These are phyloP conservation scores for Russula ochroleuca DNA, from an alignment of 768 basidiomycete genomes.

Conservation along the genomic window DNA sequence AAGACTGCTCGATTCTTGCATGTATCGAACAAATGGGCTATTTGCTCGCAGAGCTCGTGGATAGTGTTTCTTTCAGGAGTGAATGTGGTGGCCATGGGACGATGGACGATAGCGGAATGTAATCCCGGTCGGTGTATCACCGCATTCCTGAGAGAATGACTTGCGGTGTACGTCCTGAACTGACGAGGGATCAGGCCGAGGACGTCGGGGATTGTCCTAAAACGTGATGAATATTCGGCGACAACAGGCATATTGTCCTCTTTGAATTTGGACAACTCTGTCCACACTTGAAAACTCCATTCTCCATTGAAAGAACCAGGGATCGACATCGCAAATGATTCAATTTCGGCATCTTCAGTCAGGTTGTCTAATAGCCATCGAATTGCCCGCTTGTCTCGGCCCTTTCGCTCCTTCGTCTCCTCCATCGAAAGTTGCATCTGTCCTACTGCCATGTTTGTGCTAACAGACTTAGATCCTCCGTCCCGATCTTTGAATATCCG, in stretches of 20 bases:
- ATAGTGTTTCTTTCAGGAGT: background rate
- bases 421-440: constrained; percentile 16
- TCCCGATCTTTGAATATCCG: background rate
- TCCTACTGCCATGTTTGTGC: background rate
- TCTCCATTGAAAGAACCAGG: background rate
- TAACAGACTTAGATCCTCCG: background rate
- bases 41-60: background rate
- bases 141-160: too few relatives aligned
- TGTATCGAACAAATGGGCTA: background rate
- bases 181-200: too few relatives aligned
- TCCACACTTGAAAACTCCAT: background rate
- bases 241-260: too few relatives aligned
- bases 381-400: constrained; percentile 9
- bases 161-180: too few relatives aligned
- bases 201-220: too few relatives aligned
- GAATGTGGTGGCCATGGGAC: background rate
- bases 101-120: too few relatives aligned
- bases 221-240: too few relatives aligned
- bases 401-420: background rate
- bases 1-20: background rate
- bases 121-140: too few relatives aligned
- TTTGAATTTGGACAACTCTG: too few relatives aligned
- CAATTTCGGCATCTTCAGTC: background rate
- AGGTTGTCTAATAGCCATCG: constrained; percentile 2
- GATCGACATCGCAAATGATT: background rate